Percentiles rank a stretch among this genome's conserved stretches.
phyloP scores from a whole-genome alignment of 805 yeast species.

The Saturnispora besseyi region DNA sequence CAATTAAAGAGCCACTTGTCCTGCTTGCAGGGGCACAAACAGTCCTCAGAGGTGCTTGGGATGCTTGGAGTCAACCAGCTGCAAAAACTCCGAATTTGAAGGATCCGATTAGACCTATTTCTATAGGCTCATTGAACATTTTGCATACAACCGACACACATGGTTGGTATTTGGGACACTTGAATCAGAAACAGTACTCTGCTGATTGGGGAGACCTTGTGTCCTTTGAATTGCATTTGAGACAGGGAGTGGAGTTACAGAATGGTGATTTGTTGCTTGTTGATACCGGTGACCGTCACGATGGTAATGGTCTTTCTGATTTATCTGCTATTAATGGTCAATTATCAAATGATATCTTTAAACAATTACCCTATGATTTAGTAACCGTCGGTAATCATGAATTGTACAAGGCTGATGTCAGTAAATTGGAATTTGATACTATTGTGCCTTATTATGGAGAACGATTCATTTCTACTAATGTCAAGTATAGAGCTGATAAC shows the following conservation, averaged over 20 bases:
- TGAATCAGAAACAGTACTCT: constrained; percentile 63
- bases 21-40: background rate
- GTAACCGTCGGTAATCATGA: constrained; percentile 90
- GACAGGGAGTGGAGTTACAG: constrained; percentile 20
- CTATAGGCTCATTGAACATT: constrained; percentile 70
- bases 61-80: background rate
- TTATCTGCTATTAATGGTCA: constrained; percentile 66
- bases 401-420: constrained; percentile 57
- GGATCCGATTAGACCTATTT: constrained; percentile 1
- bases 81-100: background rate
- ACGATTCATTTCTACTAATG: constrained; percentile 63
- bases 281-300: constrained; percentile 91
- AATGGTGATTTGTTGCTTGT: constrained; percentile 61
- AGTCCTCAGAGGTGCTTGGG: background rate
- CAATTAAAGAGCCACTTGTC: background rate
- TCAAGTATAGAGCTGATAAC: constrained; percentile 41
- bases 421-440: constrained; percentile 53
- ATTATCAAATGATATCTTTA: constrained; percentile 53
- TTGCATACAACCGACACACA: constrained; percentile 96
- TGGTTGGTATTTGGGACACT: constrained; percentile 92
- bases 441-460: constrained; percentile 54
- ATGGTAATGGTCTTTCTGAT: constrained; percentile 88
- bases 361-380: constrained; percentile 60
- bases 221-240: constrained; percentile 52
- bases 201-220: constrained; percentile 92